A percentile compares a stretch with the other conserved stretches of the same genome.
These are phyloP conservation scores for Coemansia reversa DNA, from an alignment of 192 early-diverging fungal genomes.

Conservation along the genomic window DNA sequence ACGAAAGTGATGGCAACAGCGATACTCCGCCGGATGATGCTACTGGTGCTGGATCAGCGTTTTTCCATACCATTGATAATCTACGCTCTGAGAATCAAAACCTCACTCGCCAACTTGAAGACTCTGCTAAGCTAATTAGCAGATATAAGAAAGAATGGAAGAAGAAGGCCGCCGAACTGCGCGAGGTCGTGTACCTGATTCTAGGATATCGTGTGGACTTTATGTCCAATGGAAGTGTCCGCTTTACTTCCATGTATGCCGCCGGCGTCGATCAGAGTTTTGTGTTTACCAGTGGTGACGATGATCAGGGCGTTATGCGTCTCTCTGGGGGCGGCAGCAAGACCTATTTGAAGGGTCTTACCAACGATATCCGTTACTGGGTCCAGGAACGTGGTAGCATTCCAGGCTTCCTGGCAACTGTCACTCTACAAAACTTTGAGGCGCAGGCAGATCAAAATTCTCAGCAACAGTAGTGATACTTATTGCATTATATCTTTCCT, in stretches of 20 bases:
- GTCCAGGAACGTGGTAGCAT: conserved; percentile 70
- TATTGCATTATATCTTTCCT: background rate
- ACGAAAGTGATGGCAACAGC: background rate
- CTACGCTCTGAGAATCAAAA: conserved; percentile 59
- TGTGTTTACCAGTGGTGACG: conserved; percentile 62
- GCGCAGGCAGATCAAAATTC: conserved; percentile 1
- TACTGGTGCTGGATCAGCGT: conserved; percentile 11
- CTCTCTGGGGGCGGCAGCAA: conserved; percentile 69
- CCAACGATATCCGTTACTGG: conserved; percentile 63
- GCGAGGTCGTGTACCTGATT: conserved; percentile 68
- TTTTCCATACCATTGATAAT: conserved; percentile 49
- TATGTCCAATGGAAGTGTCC: conserved; percentile 68
- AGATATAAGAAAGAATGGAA: conserved; percentile 72
- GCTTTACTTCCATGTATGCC: conserved; percentile 71
- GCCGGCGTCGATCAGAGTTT: conserved; percentile 65
- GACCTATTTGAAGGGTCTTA: conserved; percentile 58
- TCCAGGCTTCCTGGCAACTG: conserved; percentile 77
- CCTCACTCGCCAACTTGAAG: conserved; percentile 57
- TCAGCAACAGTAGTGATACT: background rate
- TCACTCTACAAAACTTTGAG: conserved; percentile 69
- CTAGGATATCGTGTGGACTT: conserved; percentile 73
- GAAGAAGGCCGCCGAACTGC: conserved; percentile 68
- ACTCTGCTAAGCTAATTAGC: conserved; percentile 65
- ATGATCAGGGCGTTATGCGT: conserved; percentile 67
- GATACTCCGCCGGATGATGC: background rate